Conservation (phyloP, 2,329 filamentous ascomycete species). For the Arthroderma sp. region DNA sequence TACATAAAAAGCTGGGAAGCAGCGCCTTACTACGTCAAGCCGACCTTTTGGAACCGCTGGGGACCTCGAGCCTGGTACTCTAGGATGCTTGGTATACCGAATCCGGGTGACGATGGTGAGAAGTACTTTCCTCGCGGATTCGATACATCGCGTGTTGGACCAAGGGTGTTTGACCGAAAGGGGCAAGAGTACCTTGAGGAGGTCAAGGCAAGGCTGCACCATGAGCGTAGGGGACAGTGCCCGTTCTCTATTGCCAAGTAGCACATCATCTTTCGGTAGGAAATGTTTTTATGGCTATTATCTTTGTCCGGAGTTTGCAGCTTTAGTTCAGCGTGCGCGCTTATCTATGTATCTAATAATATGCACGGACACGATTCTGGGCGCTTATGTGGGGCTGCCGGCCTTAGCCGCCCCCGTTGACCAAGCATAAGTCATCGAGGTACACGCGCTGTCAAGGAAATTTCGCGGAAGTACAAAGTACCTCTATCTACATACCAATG, state of each 20-base stretch:
- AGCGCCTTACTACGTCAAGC: constrained; percentile 52
- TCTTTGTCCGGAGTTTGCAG: too few species aligned
- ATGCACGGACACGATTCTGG: not conserved
- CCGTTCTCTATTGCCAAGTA: constrained; percentile 28
- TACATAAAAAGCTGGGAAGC: constrained; percentile 42
- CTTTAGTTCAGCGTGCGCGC: too few species aligned
- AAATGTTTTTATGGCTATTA: not conserved
- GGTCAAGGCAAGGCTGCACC: constrained; percentile 25
- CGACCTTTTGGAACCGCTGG: constrained; percentile 50
- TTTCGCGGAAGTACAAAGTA: too few species aligned
- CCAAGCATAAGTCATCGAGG: too few species aligned
- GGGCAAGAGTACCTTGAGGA: constrained; percentile 38
- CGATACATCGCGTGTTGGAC: constrained; percentile 46
- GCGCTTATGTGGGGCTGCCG: too few species aligned
- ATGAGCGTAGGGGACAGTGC: constrained; percentile 32
- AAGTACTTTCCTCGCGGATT: constrained; percentile 39
- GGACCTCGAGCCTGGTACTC: constrained; percentile 42
- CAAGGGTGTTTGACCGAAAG: constrained; percentile 39
- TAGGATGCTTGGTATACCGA: constrained; percentile 31
- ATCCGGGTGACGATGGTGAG: constrained; percentile 36
- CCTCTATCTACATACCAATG: too few species aligned
- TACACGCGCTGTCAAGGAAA: too few species aligned
- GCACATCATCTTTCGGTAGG: not conserved
- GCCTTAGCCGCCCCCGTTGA: too few species aligned
- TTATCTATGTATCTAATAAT: not conserved